Base-by-base conservation (phyloP, 1,284 basidiomycete genomes). In the Leucoagaricus sp. region DNA sequence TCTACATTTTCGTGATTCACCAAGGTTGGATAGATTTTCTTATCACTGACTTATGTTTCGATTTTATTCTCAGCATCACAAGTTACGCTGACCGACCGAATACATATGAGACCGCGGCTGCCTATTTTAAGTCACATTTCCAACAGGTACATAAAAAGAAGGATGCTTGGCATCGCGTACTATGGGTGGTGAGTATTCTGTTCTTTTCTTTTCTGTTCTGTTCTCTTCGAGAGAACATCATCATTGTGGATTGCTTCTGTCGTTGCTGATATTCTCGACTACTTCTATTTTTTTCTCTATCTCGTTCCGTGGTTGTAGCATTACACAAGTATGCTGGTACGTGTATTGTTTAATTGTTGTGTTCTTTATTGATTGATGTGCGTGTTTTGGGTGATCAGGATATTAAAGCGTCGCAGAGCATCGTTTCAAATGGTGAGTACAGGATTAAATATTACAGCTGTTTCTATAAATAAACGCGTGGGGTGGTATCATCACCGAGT, bases 61-160 rank as follows among this genome's bases (percentile, higher is more conserved):
- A 25, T 28, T 45, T 51, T 31, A n/a, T 10, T n/a, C 51, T 31
- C 65, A 91, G 89, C 69, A 91, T 92, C 69, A 89, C 87, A 40
- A 91, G 89, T 53, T 92, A 87, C 65, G 89, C 87, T 6, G 80
- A 89, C 60, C 75, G 90, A 53, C 80, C 86, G 46, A 92, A 92
- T 64, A 82, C 77, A 52, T 91, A 78, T 67, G 82, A 85, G 60
- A 83, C 83, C 42, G 89, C 87, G 15, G 81, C 87, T 48, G 83
- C 87, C 58, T 92, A 92, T 67, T 92, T 92, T 74, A 82, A 85
- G 34, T 83, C 86, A 25, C 90, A 92, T 66, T 91, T 91, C 65
- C 74, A 86, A 42, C 86, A 89, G 64, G 84, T 84, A 19, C 87
- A 91, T 68, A 76, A 80, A 64, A 78, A 82, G 61, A 85, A 86